Base-by-base conservation (phyloP, 129 eudicot species). In the carrot (Daucus carota) region DNA sequence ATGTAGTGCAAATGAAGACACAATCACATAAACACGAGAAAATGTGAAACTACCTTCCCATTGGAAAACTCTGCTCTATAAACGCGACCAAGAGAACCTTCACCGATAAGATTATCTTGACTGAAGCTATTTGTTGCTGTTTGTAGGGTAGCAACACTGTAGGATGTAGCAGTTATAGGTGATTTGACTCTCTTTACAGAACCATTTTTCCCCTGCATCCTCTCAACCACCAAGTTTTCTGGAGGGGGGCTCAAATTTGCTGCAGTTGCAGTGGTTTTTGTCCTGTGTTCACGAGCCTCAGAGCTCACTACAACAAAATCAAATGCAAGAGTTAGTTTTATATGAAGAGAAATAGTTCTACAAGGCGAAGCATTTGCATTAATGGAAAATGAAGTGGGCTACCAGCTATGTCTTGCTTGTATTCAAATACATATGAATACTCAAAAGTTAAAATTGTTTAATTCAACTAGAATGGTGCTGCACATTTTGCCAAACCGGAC, bases 1-100 rank as follows among this genome's bases (percentile, higher is more conserved):
- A 57, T 24, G 65, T 24, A n/a, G 31, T 57, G 65, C 65, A 24
- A 31, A 57, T 54, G 29, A 54, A 54, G 63, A 22, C 29, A 24
- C 5, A 9, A 8, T 54, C 63, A 54, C 29, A n/a, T 57, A 57
- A 52, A 57, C 65, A n/a, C 6, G 2, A n/a, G 62, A 54, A 54
- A 24, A n/a, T 57, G 65, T 57, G 8, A 57, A 8, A 71, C 75
- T 87, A 94, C 98, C 97, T 94, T 94, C 85, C 97, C 99, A 76
- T 86, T 88, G 71, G 94, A 85, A 70, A 94, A 94, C 60, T 94
- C 99, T n/a, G 97, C 99, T 84, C 84, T 91, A 79, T 94, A 94
- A 83, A 94, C 97, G 66, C 99, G 99, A 43, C 99, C 99, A 71
- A 94, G 89, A 36, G 99, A 94, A 66, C 99, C 99, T 88, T 94